phyloP scores from a whole-genome alignment of 257 asterid species.

The Nicotiana tomentosiformis region DNA sequence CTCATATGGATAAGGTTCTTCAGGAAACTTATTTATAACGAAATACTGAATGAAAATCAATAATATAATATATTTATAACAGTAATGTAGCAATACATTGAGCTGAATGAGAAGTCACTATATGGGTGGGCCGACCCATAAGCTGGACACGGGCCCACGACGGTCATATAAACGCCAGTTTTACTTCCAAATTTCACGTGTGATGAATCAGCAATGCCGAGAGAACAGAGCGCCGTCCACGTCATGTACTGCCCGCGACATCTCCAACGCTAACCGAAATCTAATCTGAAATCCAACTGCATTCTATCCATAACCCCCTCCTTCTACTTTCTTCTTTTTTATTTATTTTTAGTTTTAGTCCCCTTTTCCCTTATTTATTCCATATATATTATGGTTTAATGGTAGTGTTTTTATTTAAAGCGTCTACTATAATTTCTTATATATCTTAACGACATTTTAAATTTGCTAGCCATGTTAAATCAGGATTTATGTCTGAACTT shows the following conservation, averaged over 20 bases:
- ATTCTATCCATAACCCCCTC: slow-evolving; percentile 4
- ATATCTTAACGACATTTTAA: not conserved
- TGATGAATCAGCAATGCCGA: not conserved
- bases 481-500: no score
- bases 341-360: not conserved
- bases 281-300: slow-evolving; percentile 10
- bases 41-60: no score
- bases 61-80: no score
- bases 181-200: not conserved
- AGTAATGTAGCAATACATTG: no score
- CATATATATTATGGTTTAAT: not conserved
- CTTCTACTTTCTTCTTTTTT: not conserved
- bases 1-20: no score
- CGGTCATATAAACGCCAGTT: not conserved
- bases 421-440: no score
- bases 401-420: no score
- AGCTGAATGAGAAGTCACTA: no score
- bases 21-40: no score
- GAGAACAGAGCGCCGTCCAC: not conserved
- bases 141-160: no score
- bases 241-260: slow-evolving; percentile 15
- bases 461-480: no score
- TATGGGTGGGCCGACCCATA: no score
- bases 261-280: slow-evolving; percentile 9
- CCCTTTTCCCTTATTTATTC: not conserved